Percentiles rank a stretch among this genome's conserved stretches.
These are phyloP conservation scores for Xeromyces bisporus DNA, from an alignment of 495 filamentous ascomycete genomes.

Conservation along the genomic window DNA sequence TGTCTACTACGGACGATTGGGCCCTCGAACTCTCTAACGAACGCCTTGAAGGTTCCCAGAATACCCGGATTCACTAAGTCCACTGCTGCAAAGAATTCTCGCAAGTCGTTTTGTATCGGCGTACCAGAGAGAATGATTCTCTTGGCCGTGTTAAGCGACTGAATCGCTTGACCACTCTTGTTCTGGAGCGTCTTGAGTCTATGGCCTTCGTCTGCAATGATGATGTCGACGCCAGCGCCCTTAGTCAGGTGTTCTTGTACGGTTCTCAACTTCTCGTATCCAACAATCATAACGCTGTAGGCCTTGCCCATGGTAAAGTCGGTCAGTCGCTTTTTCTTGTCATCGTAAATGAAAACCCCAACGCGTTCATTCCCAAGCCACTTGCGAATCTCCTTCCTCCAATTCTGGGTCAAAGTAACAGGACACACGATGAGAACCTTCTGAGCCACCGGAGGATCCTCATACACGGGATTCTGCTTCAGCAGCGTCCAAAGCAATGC, in stretches of 20 bases:
- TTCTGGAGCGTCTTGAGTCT: slow-evolving; percentile 69
- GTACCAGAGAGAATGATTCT: slow-evolving; percentile 62
- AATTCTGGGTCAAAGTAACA: slow-evolving; percentile 64
- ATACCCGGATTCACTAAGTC: slow-evolving; percentile 68
- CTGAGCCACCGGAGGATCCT: slow-evolving; percentile 44
- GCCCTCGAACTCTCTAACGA: slow-evolving; percentile 55
- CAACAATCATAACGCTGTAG: slow-evolving; percentile 69
- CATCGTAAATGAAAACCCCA: slow-evolving; percentile 57
- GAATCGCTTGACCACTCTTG: slow-evolving; percentile 61
- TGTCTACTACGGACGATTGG: slow-evolving; percentile 60
- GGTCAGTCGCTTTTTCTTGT: slow-evolving; percentile 45
- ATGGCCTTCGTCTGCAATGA: slow-evolving; percentile 71
- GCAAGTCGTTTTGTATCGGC: slow-evolving; percentile 65
- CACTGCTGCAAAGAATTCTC: slow-evolving; percentile 63
- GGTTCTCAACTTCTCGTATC: slow-evolving; percentile 60
- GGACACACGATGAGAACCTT: slow-evolving; percentile 74
- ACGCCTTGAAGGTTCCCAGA: slow-evolving; percentile 48
- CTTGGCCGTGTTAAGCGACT: slow-evolving; percentile 47
- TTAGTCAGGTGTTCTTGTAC: slow-evolving; percentile 52
- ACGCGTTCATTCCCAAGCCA: slow-evolving; percentile 68
- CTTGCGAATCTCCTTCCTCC: slow-evolving; percentile 63
- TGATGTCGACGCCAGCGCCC: slow-evolving; percentile 51
- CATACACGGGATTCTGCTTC: slow-evolving; percentile 61
- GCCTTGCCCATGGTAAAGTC: slow-evolving; percentile 64
- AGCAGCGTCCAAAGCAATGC: slow-evolving; percentile 63